phyloP scores from a whole-genome alignment of 2,329 filamentous ascomycete genomes.

The Pochonia chlamydosporia region DNA sequence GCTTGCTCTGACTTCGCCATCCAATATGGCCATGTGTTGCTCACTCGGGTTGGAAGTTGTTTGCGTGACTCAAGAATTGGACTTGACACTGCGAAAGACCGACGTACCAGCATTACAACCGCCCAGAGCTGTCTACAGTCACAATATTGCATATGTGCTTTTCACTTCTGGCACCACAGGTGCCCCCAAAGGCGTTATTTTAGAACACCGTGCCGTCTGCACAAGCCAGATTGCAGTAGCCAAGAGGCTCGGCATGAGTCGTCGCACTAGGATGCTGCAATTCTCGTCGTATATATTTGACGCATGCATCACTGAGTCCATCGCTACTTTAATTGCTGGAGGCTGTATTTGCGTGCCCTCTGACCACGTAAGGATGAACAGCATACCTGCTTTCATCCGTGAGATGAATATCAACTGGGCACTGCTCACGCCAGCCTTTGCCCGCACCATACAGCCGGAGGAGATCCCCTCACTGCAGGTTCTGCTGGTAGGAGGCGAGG shows the following conservation, averaged over 20 bases:
- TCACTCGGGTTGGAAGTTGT: too few relatives aligned
- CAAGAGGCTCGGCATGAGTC: not conserved
- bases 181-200: not conserved
- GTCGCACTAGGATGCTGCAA: not conserved
- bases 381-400: not conserved
- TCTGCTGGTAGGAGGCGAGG: not conserved
- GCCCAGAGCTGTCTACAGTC: too few relatives aligned
- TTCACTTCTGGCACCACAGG: not conserved
- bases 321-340: constrained; percentile 1
- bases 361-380: not conserved
- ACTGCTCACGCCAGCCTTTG: not conserved
- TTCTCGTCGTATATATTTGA: constrained; percentile 6
- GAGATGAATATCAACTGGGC: not conserved
- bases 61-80: too few relatives aligned
- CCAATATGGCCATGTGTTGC: too few relatives aligned
- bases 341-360: constrained; percentile 8
- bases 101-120: too few relatives aligned
- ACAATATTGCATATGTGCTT: not conserved
- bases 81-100: too few relatives aligned
- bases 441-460: not conserved
- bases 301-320: constrained; percentile 1
- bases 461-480: not conserved
- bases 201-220: not conserved
- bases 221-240: not conserved
- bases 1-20: too few relatives aligned